phyloP scores from a whole-genome alignment of 257 asterid species.

The Penstemon eatonii region DNA sequence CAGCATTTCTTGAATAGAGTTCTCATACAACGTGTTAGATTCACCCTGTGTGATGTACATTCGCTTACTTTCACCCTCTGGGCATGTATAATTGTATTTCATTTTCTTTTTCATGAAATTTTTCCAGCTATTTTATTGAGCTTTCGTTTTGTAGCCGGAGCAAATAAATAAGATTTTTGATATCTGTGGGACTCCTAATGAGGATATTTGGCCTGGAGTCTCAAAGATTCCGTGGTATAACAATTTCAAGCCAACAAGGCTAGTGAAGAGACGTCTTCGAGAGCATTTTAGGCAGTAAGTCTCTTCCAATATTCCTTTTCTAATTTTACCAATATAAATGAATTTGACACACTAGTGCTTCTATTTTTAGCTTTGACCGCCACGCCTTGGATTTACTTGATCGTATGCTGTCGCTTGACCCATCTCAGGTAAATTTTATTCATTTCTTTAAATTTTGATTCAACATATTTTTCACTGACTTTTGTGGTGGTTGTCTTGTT shows the following conservation, averaged over 20 bases:
- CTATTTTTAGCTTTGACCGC: conserved; percentile 69
- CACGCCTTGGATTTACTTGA: conserved; percentile 93
- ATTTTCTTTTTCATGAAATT: neutral
- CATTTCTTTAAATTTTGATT: neutral
- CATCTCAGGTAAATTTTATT: conserved; percentile 63
- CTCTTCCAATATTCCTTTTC: conserved; percentile 11
- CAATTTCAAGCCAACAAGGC: conserved; percentile 74
- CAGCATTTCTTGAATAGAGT: neutral
- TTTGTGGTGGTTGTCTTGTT: conserved; percentile 22
- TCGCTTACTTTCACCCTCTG: conserved; percentile 4
- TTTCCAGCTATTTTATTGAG: conserved; percentile 6
- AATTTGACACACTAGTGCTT: conserved; percentile 23
- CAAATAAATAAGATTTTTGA: conserved; percentile 78
- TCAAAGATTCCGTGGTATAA: conserved; percentile 82
- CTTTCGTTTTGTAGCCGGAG: conserved; percentile 59
- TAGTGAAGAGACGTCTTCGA: conserved; percentile 72
- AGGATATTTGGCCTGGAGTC: conserved; percentile 88
- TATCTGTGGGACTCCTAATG: conserved; percentile 76
- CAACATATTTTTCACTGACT: conserved; percentile 15
- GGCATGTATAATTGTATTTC: conserved; percentile 2
- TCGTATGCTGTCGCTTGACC: conserved; percentile 83
- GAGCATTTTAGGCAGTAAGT: conserved; percentile 86
- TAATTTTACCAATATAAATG: conserved; percentile 5
- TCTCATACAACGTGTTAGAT: neutral
- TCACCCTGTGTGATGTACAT: neutral